Percentiles rank a stretch among this genome's conserved stretches.
phyloP scores from a whole-genome alignment of 345 rosid genomes.

The Carallia brachiata region DNA sequence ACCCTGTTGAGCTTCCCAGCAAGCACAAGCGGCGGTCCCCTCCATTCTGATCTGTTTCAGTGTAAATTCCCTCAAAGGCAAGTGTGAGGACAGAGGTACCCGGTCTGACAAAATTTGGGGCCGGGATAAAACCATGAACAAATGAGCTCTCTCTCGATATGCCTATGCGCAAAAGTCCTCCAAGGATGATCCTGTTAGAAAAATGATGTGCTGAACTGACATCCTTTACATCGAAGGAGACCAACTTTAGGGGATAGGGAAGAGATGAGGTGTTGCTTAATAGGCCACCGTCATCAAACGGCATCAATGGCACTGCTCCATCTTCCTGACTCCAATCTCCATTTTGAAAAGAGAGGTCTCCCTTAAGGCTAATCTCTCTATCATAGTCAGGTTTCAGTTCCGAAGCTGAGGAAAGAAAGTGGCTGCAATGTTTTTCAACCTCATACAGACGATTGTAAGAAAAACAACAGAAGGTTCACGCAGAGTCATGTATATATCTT shows the following conservation, averaged over 20 bases:
- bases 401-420: slow-evolving; percentile 7
- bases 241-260: slow-evolving; percentile 5
- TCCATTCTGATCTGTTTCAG: slow-evolving; percentile 7
- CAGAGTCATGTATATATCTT: background rate
- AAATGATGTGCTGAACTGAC: slow-evolving; percentile 8
- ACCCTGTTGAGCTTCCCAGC: slow-evolving; percentile 18
- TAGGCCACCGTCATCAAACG: slow-evolving; percentile 15
- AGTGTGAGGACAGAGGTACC: slow-evolving; percentile 8
- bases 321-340: slow-evolving; percentile 28
- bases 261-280: background rate
- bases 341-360: slow-evolving; percentile 16
- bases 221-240: slow-evolving; percentile 16
- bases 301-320: slow-evolving; percentile 22
- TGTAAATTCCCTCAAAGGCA: slow-evolving; percentile 19
- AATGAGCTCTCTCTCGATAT: slow-evolving; percentile 3
- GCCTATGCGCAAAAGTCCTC: background rate
- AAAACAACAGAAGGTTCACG: slow-evolving; percentile 2
- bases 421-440: slow-evolving; percentile 6
- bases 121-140: background rate
- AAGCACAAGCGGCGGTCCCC: slow-evolving; percentile 18
- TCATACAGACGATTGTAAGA: slow-evolving; percentile 6
- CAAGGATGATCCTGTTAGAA: slow-evolving; percentile 3
- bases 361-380: slow-evolving; percentile 2
- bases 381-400: slow-evolving; percentile 8
- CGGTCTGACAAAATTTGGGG: background rate